Base-by-base conservation (phyloP, 176 grass and related monocot species). In the Cenchrus purpureus region DNA sequence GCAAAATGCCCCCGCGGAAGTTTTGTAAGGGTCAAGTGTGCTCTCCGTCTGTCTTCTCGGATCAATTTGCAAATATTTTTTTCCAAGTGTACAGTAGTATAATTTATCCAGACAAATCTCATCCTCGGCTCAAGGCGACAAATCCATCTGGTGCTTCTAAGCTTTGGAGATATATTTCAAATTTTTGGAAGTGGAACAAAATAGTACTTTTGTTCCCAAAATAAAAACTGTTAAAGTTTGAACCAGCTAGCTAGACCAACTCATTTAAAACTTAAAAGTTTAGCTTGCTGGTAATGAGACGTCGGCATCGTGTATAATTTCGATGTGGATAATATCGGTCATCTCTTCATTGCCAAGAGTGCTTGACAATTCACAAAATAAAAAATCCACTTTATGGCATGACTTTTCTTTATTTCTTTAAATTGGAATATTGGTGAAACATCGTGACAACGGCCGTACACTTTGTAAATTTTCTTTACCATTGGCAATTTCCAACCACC, bases 61-160 rank as follows among this genome's bases (percentile, higher is more conserved):
- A 4, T 54, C 9, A 71, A 22, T 22, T 46, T 71, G 7, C 54
- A 22, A 20, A 12, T 42, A 19, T 20, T 37, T 12, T 37, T 31
- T 15, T 31, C 8, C 37, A 40, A 20, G 8, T 14, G 9, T 16
- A 46, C 4, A 10, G 42, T 43, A 16, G 37, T 22, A 4, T 59
- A 61, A 60, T 63, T 78, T 78, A 61, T 63, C 46, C 12, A 64
- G 20, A 6, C 44, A 73, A 74, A 74, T 83, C 43, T 51, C 37
- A 40, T 29, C 2, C 10, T 37, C 72, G 1, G 22, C 15, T 25
- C 43, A 22, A 46, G 45, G 45, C 7, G 7, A 8, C 45, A 32
- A 32, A 0, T 32, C 31, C 31, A 32, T 32, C 31, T 32, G 31
- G 31, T 2, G 31, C 31, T 32, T 32, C 31, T 32, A 32, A 14